Base-by-base conservation (phyloP, 495 filamentous ascomycete genomes). In the Neurospora pannonica region DNA sequence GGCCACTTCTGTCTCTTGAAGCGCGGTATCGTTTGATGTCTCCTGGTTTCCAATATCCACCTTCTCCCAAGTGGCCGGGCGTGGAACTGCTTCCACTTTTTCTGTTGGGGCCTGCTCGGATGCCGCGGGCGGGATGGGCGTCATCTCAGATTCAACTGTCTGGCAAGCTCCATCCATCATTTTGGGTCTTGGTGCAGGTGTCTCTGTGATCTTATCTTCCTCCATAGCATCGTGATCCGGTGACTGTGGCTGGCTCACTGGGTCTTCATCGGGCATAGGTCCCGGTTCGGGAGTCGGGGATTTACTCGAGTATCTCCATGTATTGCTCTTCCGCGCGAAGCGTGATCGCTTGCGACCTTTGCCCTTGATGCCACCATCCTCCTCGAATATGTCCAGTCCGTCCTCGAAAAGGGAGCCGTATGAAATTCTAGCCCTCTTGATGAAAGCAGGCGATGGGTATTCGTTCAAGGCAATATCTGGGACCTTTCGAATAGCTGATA, bases 361-460 rank as follows among this genome's bases (percentile, higher is more conserved):
- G 11, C 88, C 89, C 21, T 85, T 88, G 31, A 89, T 83, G 0
- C 89, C 90, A 78, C 91, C 92, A 74, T 91, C 90, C 39, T 94
- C 90, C 8, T 84, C 86, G 72, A 97, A 94, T 19, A 92, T 90
- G 76, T 93, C 89, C 73, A 89, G 88, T 15, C 82, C 83, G 11
- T 87, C 85, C 74, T 90, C 87, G 28, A 89, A 85, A 0, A 90
- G 80, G 2, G 87, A 86, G 0, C 88, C 89, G 73, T 88, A 89
- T 2, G 90, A 92, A 6, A 89, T 80, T 62, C 91, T 86, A 21
- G 86, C 83, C 34, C 90, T 85, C 76, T 90, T 93, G 24, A 93
- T 76, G 75, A 97, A 96, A 9, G 92, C 92, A 6, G 94, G 94
- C 6, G 94, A 96, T 28, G 87, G 83, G 85, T 89, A 96, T 78